Evolutionary conservation across 2,329 filamentous ascomycete species (phyloP), one percentile per base, ranked within the genome.

Genomic region (Penicillium sp.): DNA sequence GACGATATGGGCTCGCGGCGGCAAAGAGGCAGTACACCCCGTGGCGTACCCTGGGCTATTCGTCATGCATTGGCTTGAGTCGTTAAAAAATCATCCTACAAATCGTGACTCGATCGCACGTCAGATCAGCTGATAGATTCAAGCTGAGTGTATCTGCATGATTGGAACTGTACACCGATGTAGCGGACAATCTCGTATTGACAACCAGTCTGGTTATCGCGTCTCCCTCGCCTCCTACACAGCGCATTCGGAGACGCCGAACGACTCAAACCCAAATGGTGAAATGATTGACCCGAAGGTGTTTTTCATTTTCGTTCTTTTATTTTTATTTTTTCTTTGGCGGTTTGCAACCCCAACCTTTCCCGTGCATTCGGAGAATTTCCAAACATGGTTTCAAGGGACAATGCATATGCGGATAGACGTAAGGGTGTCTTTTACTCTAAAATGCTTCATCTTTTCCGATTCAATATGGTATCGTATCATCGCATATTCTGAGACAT

Each of bases 231-330:
- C 63, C 61, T 61, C 59, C 42, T 61, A 56, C 43, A 59, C 60
- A 66, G 59, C 62, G 55, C 62, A 66, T 61, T 60, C 65, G 65
- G 65, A 59, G 64, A 65, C 59, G 65, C 63, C 65, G 65, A 66
- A 49, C 8, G 8, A 35, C 38, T 42, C 8, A 17, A 23, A 2
- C 27, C 31, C 25, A 36, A 48, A 33, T 29, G 21, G 21, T 38
- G 15, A 21, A 31, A 21, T 35, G 49, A 57, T 57, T 42, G 55
- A 29, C 49, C 15, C 23, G 4, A 38, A 27, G 19, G 3, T n/a
- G 42, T 7, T 10, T 23, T 27, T 35, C 19, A 21, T 51, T 25
- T 27, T 35, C 9, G n/a, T n/a, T 38, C 33, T 23, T 47, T 57
- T 59, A 29, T 21, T 58, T 58, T 57, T n/a, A n/a, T n/a, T 31